Conservation (phyloP, 768 basidiomycete species). For the Lactarius vividus region DNA sequence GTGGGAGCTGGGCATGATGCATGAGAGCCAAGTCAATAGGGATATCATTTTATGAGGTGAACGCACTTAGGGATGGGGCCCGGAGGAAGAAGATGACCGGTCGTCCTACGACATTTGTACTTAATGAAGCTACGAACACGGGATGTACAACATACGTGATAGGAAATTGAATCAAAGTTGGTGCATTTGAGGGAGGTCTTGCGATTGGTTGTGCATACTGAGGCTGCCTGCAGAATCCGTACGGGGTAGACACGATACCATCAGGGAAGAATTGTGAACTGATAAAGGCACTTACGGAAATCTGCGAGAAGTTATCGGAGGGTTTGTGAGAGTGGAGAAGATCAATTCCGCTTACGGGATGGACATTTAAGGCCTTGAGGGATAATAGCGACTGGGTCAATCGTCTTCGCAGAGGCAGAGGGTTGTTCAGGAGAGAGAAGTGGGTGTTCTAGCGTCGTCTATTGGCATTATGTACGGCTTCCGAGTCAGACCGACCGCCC, state of each 20-base stretch:
- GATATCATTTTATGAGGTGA: neutral
- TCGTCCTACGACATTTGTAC: neutral
- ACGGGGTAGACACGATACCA: neutral
- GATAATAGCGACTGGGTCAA: neutral
- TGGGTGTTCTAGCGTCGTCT: neutral
- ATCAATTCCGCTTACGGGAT: conserved; percentile 8
- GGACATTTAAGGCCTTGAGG: conserved; percentile 1
- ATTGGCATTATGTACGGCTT: neutral
- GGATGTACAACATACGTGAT: conserved; percentile 1
- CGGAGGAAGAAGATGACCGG: conserved; percentile 6
- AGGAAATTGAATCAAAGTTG: neutral
- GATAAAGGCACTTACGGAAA: conserved; percentile 15
- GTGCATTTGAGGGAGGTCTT: conserved; percentile 2
- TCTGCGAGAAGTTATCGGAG: conserved; percentile 3
- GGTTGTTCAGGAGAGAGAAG: neutral
- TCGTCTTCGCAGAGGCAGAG: neutral
- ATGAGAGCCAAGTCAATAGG: neutral
- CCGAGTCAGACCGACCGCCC: neutral
- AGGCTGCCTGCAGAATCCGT: conserved; percentile 6
- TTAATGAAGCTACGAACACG: neutral
- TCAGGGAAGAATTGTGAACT: neutral
- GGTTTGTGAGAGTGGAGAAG: neutral
- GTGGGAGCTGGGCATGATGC: conserved; percentile 1
- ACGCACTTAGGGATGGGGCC: conserved; percentile 15
- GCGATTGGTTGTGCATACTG: neutral